Base-by-base conservation (phyloP, 164 flowering plant species). In the Nymphaea colorata region DNA sequence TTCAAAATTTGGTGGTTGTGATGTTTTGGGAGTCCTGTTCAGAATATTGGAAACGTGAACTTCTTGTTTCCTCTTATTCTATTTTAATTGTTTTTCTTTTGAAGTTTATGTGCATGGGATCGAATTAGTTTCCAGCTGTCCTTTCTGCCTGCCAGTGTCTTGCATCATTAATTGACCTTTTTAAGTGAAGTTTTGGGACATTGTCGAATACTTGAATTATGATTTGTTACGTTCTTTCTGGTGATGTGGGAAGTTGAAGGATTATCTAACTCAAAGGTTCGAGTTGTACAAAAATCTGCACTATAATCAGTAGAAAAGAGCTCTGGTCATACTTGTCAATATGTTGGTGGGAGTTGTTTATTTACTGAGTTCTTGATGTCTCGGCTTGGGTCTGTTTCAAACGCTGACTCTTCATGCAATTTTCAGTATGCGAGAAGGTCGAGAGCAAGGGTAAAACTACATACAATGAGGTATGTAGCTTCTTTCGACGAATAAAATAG, bases 361-460 rank as follows among this genome's bases (percentile, higher is more conserved):
- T 25, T 25, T 25, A 25, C 36, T 25, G 36, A 25, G 36, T 25
- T 25, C 36, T 25, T 25, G 36, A 25, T 25, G 36, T 25, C 36
- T 25, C 36, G 36, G 36, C 36, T 25, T 25, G 36, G 36, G 36
- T 25, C 36, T 25, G 36, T 25, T 25, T 25, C 36, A 25, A 25
- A 25, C 36, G 0, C 36, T 51, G 15, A 15, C 5, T 8, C 57
- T 51, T 51, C 12, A 8, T 51, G 14, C 2, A 17, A 25, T 72
- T 43, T 70, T 3, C 75, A 90, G 93, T 90, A 5, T 87, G 96
- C 41, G 88, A 87, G 69, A 90, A 90, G 74, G 96, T 90, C 69
- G 90, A 90, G 77, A 86, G 91, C 85, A 87, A 86, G 75, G 96
- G 93, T 53, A 82, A 85, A 71, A 90, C 96, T 51, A 90, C 96